Evolutionary conservation across 2,329 filamentous ascomycete species (phyloP).

Genomic region (Dothiorella sarmentorum): DNA sequence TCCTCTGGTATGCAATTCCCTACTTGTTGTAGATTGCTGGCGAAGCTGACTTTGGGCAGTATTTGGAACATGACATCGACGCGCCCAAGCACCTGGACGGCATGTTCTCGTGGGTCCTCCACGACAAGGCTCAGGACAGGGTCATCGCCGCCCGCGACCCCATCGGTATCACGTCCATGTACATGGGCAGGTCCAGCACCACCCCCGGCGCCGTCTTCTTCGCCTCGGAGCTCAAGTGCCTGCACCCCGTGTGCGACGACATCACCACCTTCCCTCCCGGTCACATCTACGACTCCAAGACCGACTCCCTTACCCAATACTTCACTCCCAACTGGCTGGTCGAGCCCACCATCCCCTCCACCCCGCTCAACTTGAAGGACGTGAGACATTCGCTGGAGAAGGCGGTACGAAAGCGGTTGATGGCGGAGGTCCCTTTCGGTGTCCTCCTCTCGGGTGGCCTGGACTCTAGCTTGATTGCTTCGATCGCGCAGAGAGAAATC

Average conservation of each 20-base stretch:
- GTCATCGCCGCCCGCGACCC: slow-evolving; percentile 92
- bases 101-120: slow-evolving; percentile 99
- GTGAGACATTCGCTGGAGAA: slow-evolving; percentile 82
- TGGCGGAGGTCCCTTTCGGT: slow-evolving; percentile 98
- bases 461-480: slow-evolving; percentile 90
- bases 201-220: slow-evolving; percentile 88
- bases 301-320: slow-evolving; percentile 79
- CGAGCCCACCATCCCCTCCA: slow-evolving; percentile 77
- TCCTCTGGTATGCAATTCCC: slow-evolving; percentile 67
- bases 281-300: slow-evolving; percentile 93
- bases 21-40: no score
- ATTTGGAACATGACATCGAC: slow-evolving; percentile 86
- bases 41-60: slow-evolving; percentile 56
- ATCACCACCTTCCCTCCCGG: slow-evolving; percentile 92
- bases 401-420: slow-evolving; percentile 91
- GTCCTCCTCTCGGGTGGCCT: slow-evolving; percentile 92
- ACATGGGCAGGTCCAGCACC: slow-evolving; percentile 82
- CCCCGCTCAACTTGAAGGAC: slow-evolving; percentile 76
- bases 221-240: slow-evolving; percentile 91
- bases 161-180: slow-evolving; percentile 95
- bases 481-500: slow-evolving; percentile 93
- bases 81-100: slow-evolving; percentile 92
- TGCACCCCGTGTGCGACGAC: slow-evolving; percentile 91
- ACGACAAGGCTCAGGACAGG: slow-evolving; percentile 91
- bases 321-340: slow-evolving; percentile 86